These are phyloP conservation scores for Penicillium nordicum DNA, from an alignment of 2,329 filamentous ascomycete genomes.

Conservation along the genomic window DNA sequence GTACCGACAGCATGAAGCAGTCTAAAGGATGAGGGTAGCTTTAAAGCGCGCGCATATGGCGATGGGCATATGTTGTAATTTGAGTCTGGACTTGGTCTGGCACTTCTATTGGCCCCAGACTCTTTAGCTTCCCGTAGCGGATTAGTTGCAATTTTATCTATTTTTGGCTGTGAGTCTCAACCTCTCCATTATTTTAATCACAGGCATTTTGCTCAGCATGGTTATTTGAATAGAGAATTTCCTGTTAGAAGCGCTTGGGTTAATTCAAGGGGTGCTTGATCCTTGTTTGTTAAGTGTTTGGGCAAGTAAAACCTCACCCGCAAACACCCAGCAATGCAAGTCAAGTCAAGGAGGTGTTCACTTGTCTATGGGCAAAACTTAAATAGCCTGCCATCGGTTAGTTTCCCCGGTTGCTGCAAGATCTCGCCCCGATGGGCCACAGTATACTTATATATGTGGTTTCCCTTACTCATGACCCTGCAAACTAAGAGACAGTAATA, in stretches of 20 bases:
- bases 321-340: slow-evolving; percentile 6
- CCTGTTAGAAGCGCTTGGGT: neutral
- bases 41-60: slow-evolving; percentile 11
- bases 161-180: slow-evolving; percentile 1
- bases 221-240: neutral
- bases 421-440: neutral
- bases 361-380: slow-evolving; percentile 5
- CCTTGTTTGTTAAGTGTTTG: neutral
- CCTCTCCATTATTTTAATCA: neutral
- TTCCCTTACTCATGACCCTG: slow-evolving; percentile 14
- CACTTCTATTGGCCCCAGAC: neutral
- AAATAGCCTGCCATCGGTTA: neutral
- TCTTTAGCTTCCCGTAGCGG: slow-evolving; percentile 5
- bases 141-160: slow-evolving; percentile 3
- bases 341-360: neutral
- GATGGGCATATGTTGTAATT: neutral
- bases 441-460: slow-evolving; percentile 1
- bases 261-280: neutral
- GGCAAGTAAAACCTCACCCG: neutral
- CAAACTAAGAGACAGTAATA: neutral
- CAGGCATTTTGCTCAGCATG: neutral
- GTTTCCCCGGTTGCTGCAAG: slow-evolving; percentile 13
- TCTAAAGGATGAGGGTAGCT: neutral
- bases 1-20: slow-evolving; percentile 1
- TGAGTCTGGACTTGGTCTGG: slow-evolving; percentile 3